Percentiles rank a stretch among this genome's conserved stretches.
Conservation (phyloP, 1,139 yeast species). For the Geotrichum siamense region DNA sequence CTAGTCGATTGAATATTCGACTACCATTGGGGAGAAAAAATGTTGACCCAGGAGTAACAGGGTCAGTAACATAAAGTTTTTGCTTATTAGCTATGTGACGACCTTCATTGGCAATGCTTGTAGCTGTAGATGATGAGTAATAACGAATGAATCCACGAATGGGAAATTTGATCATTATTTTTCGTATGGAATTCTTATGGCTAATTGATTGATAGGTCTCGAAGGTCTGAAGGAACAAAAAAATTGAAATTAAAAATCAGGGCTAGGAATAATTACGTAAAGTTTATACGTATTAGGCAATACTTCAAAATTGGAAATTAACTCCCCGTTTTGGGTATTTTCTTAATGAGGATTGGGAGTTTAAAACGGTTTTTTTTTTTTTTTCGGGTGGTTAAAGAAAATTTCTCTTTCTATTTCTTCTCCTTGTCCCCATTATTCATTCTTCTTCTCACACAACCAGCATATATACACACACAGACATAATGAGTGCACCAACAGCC, state of each 20-base stretch:
- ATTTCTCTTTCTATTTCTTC: background rate
- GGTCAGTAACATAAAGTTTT: conserved; percentile 66
- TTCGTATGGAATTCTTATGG: no score
- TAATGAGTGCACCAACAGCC: conserved; percentile 80
- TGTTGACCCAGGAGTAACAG: conserved; percentile 77
- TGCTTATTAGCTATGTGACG: conserved; percentile 39
- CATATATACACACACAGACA: conserved; percentile 1
- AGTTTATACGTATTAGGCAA: no score
- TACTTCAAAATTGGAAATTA: no score
- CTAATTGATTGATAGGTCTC: no score
- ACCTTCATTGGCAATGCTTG: conserved; percentile 12
- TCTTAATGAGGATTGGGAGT: conserved; percentile 6
- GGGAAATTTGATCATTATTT: no score
- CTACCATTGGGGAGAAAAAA: conserved; percentile 92
- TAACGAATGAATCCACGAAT: no score
- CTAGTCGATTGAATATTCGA: conserved; percentile 67
- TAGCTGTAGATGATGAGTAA: no score
- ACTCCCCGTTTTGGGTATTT: no score
- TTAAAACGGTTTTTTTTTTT: conserved; percentile 3
- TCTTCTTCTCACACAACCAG: no score
- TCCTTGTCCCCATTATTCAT: background rate
- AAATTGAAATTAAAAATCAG: no score
- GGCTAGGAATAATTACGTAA: no score
- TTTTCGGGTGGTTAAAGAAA: conserved; percentile 1
- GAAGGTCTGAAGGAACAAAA: no score